Percentiles rank a stretch among this genome's conserved stretches.
Conservation (phyloP, 257 asterid genomes). For the Scutellaria barbata region DNA sequence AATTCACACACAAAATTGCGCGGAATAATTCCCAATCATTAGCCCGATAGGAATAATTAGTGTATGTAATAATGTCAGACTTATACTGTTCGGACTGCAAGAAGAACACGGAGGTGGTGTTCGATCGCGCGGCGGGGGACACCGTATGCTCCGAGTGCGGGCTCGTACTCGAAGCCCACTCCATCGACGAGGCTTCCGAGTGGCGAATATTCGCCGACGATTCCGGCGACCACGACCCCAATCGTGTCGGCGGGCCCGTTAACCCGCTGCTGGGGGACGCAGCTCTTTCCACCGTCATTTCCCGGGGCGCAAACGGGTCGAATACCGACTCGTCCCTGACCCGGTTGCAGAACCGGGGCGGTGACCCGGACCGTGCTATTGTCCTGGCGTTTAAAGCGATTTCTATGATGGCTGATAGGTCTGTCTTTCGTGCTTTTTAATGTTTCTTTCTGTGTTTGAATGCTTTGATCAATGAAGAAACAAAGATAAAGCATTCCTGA, state of each 20-base stretch:
- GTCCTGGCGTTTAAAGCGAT: constrained; percentile 79
- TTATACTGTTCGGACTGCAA: constrained; percentile 85
- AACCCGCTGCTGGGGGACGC: constrained; percentile 84
- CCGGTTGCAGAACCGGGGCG: constrained; percentile 88
- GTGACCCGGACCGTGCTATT: constrained; percentile 90
- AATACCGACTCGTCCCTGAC: constrained; percentile 65
- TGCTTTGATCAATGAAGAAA: background rate
- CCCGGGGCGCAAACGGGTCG: constrained; percentile 63
- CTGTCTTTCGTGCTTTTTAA: constrained; percentile 20
- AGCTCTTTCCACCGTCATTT: constrained; percentile 75
- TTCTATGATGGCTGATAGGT: constrained; percentile 96
- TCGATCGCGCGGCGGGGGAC: constrained; percentile 93
- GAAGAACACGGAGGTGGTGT: constrained; percentile 87
- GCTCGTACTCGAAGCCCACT: constrained; percentile 81
- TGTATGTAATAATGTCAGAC: constrained; percentile 60
- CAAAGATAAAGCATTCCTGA: background rate
- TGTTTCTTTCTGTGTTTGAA: background rate
- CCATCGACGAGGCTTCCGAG: constrained; percentile 92
- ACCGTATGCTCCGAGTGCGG: constrained; percentile 99
- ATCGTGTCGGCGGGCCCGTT: constrained; percentile 92
- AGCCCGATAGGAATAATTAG: background rate
- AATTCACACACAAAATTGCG: background rate
- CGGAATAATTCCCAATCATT: background rate
- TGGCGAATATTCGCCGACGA: constrained; percentile 95
- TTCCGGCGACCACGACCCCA: constrained; percentile 90